Conservation (phyloP, 2,329 filamentous ascomycete genomes). For the Orbilia oligospora region DNA sequence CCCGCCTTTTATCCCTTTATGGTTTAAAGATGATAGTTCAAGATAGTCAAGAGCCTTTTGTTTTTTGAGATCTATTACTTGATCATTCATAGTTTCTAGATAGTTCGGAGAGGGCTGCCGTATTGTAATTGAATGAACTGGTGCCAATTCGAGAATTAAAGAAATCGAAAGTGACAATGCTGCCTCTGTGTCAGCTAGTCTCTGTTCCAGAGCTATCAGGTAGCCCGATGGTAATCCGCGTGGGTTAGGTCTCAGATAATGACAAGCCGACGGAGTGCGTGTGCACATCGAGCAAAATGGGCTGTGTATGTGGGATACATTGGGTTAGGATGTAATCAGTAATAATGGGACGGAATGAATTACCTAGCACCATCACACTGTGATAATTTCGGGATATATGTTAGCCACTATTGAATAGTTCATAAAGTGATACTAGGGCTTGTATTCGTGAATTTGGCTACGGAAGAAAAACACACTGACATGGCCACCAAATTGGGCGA, state of each 20-base stretch:
- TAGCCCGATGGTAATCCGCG: constrained; percentile 48
- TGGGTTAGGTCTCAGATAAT: constrained; percentile 42
- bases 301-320: constrained; percentile 11
- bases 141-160: constrained; percentile 34
- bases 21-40: constrained; percentile 19
- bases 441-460: background rate
- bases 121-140: constrained; percentile 5
- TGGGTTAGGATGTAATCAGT: background rate
- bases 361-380: constrained; percentile 57
- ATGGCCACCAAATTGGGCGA: background rate
- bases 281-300: constrained; percentile 48
- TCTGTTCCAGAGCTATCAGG: constrained; percentile 44
- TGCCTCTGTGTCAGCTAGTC: constrained; percentile 49
- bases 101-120: background rate
- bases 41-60: constrained; percentile 33
- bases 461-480: too few relatives aligned
- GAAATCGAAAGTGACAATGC: constrained; percentile 29
- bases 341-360: background rate
- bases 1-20: background rate
- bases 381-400: background rate
- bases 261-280: constrained; percentile 45
- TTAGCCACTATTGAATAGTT: background rate
- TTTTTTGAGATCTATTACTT: constrained; percentile 17
- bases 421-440: background rate
- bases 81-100: constrained; percentile 11